Evolutionary conservation across 495 filamentous ascomycete species (phyloP).

Genomic region (Symbiotaphrina buchneri): DNA sequence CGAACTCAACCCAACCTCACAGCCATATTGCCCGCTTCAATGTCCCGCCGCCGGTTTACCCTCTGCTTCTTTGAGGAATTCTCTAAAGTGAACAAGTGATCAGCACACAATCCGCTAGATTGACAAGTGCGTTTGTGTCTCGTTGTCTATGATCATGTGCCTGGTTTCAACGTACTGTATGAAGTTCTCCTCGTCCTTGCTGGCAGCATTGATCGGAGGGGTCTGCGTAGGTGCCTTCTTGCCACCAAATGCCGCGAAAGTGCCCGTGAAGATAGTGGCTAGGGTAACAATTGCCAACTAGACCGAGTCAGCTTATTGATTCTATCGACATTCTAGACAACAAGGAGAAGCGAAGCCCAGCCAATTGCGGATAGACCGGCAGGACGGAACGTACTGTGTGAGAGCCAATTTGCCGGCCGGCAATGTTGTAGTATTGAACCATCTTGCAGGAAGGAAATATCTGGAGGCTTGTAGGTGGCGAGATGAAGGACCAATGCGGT

Average conservation of each 20-base stretch:
- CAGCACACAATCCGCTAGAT: slow-evolving; percentile 7
- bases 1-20: too few relatives aligned
- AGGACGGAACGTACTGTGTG: slow-evolving; percentile 51
- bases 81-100: slow-evolving; percentile 23
- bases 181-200: slow-evolving; percentile 88
- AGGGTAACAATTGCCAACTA: slow-evolving; percentile 81
- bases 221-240: slow-evolving; percentile 31
- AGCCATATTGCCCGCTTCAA: slow-evolving; percentile 5
- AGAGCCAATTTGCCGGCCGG: slow-evolving; percentile 81
- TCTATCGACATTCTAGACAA: neutral
- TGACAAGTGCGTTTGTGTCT: slow-evolving; percentile 1
- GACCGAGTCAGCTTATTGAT: neutral
- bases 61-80: slow-evolving; percentile 57
- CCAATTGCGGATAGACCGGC: slow-evolving; percentile 1
- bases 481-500: too few relatives aligned
- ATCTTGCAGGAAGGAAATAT: slow-evolving; percentile 33
- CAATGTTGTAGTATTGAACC: slow-evolving; percentile 66
- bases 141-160: slow-evolving; percentile 2
- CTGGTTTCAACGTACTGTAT: slow-evolving; percentile 76
- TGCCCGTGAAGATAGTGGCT: slow-evolving; percentile 34
- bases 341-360: neutral
- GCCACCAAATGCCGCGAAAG: slow-evolving; percentile 30
- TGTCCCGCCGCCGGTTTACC: slow-evolving; percentile 8
- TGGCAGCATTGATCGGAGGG: slow-evolving; percentile 70
- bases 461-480: too few relatives aligned